Base-by-base conservation (phyloP, 2,329 filamentous ascomycete genomes). In the Aspergillus pseudotamarii region DNA sequence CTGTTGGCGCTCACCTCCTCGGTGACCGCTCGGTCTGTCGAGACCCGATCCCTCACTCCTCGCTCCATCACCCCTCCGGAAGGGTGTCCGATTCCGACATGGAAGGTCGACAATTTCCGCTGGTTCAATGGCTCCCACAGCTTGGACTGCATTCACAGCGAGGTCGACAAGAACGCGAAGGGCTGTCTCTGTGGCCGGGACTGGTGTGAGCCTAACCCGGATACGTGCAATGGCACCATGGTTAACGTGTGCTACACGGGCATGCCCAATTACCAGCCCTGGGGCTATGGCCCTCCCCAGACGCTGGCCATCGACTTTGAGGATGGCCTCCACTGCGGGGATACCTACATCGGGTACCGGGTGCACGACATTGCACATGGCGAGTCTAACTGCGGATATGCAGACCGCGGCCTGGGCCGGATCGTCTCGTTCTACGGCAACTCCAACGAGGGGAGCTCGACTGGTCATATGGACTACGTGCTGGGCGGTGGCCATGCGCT, bases 231-330 rank as follows among this genome's bases (percentile, higher is more conserved):
- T 41, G 66, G 69, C 4, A 65, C 61, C 34, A 67, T 70, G 67
- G 71, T 73, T 10, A 61, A 61, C 30, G 64, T 72, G 28, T 74
- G 72, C 67, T 73, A 57, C 14, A 74, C 71, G 2, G 72, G 72
- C 10, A 71, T 73, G 72, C 72, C 72, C 2, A 73, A 69, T 59
- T 74, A 74, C 59, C 55, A 72, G n/a, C 72, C 71, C 1, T 73
- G 71, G 72, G 72, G 72, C 0, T 74, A 73, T 50, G 71, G 72
- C 0, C 71, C 71, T 0, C 61, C 65, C 0, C 51, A 73, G 32
- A 73, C 71, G 0, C 69, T 74, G 4, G 63, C 67, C 12, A 73
- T 74, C 55, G 63, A 65, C 8, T 73, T 74, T 36, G 62, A 60
- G 0, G 71, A 73, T 38, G 72, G 72, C 2, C 62, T 72, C 28